These are phyloP conservation scores for Alloteropsis semialata DNA, from an alignment of 176 grass and related monocot species.

Conservation along the genomic window DNA sequence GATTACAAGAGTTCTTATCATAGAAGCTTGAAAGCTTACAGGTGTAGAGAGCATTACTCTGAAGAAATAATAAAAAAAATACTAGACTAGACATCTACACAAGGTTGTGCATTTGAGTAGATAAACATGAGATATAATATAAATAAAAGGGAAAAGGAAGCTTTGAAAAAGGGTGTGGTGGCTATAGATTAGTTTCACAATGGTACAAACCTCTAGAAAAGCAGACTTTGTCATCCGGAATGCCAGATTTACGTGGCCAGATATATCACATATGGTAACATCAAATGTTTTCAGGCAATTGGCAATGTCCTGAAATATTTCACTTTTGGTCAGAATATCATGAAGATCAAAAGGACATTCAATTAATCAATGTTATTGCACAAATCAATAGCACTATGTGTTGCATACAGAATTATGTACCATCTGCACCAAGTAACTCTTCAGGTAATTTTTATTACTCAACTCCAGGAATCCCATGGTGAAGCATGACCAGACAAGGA, in stretches of 20 bases:
- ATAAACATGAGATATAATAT: slow-evolving; percentile 5
- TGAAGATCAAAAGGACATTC: not conserved
- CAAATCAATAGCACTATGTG: not conserved
- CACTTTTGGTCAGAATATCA: slow-evolving; percentile 14
- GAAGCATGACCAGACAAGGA: slow-evolving; percentile 13
- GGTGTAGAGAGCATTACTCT: not conserved
- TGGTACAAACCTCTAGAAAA: slow-evolving; percentile 65
- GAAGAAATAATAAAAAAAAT: not conserved
- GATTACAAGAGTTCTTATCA: slow-evolving; percentile 1
- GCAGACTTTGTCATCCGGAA: slow-evolving; percentile 72
- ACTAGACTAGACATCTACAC: not conserved
- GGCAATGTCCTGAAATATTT: slow-evolving; percentile 61
- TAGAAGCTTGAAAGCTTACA: slow-evolving; percentile 26
- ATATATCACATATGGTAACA: slow-evolving; percentile 62
- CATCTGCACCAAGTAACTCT: slow-evolving; percentile 22
- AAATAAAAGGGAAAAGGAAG: not conserved
- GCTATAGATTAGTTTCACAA: slow-evolving; percentile 13
- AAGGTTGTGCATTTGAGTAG: not conserved
- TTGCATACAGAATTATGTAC: not conserved
- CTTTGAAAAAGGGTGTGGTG: not conserved
- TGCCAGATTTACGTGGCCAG: slow-evolving; percentile 72
- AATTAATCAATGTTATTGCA: not conserved
- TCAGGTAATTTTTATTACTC: not conserved
- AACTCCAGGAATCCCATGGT: not conserved
- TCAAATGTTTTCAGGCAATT: slow-evolving; percentile 62